Percentiles rank a stretch among this genome's conserved stretches.
Conservation (phyloP, 1,139 yeast species). For the Hyphopichia khmerensis region DNA sequence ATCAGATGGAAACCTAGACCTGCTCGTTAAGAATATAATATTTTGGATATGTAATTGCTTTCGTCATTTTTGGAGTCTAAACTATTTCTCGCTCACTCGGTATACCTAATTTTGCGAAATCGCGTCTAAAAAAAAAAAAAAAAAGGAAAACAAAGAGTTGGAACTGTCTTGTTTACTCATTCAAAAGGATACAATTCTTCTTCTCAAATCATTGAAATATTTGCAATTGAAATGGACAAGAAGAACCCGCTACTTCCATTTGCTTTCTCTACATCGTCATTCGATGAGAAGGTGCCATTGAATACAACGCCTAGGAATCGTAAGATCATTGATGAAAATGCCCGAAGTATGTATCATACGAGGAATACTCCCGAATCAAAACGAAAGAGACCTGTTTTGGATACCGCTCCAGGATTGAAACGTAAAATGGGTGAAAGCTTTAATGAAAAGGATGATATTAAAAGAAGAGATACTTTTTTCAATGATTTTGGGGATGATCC, state of each 20-base stretch:
- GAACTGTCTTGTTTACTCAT: too few species aligned
- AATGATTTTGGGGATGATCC: slow-evolving; percentile 3
- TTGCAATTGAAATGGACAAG: slow-evolving; percentile 28
- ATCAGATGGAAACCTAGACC: too few species aligned
- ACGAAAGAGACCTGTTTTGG: slow-evolving; percentile 19
- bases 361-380: slow-evolving; percentile 14
- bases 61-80: too few species aligned
- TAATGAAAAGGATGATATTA: slow-evolving; percentile 45
- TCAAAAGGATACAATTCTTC: too few species aligned
- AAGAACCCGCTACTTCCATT: slow-evolving; percentile 43
- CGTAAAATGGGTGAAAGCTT: slow-evolving; percentile 48
- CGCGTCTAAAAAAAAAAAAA: too few species aligned
- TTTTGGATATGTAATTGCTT: too few species aligned
- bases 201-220: neutral
- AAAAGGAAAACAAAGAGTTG: too few species aligned
- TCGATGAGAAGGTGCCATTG: slow-evolving; percentile 24
- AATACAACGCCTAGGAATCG: slow-evolving; percentile 38
- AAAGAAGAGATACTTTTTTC: slow-evolving; percentile 29
- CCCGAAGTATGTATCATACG: slow-evolving; percentile 37
- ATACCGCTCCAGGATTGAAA: slow-evolving; percentile 35
- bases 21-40: too few species aligned
- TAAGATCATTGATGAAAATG: slow-evolving; percentile 38
- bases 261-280: slow-evolving; percentile 36
- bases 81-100: too few species aligned
- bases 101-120: too few species aligned